Base-by-base conservation (phyloP, 2,329 filamentous ascomycete species). In the Pseudopithomyces maydicus region DNA sequence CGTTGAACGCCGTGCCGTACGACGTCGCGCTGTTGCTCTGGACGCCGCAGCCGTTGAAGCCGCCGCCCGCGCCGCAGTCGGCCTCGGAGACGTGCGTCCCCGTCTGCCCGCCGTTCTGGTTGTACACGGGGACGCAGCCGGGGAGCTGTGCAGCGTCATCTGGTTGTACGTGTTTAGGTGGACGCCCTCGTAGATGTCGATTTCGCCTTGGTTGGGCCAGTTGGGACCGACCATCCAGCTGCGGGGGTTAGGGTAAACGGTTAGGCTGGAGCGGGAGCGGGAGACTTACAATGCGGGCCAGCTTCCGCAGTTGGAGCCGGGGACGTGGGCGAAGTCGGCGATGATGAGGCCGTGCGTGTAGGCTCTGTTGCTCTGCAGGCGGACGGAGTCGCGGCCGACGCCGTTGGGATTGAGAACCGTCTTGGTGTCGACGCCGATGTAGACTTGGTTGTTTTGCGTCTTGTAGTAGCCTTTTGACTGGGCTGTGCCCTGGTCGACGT, bases 151-250 rank as follows among this genome's bases (percentile, higher is more conserved):
- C 1, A 78, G 65, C 0, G 75, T 75, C 46, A 76, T 67, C 61
- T 74, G 72, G 52, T 77, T 74, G 42, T 66, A 67, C 14, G 66
- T 67, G 58, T 73, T 71, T 4, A 73, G 59, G 57, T 78, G 73
- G 20, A 78, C 74, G 54, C 75, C 76, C 65, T 77, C 73, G 54
- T 68, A 60, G 42, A 71, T 71, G 49, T 72, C 73, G 15, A 71
- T 67, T 55, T 78, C 76, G 29, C 76, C 76, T 52, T 70, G 68
- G 48, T 70, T 71, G 6, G 76, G 76, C 76, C 76, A 78, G 55
- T 74, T 73, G 4, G 71, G 72, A 1, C 76, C 75, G 22, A 76
- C 62, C 67, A 74, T 72, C 75, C 74, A 76, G 57, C 72, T 74
- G 29, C 12, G 10, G 5, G 19, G 15, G 42, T 64, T n/a, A 64